Conservation (phyloP, 176 grass and related monocot genomes). For the Tillandsia leiboldiana region DNA sequence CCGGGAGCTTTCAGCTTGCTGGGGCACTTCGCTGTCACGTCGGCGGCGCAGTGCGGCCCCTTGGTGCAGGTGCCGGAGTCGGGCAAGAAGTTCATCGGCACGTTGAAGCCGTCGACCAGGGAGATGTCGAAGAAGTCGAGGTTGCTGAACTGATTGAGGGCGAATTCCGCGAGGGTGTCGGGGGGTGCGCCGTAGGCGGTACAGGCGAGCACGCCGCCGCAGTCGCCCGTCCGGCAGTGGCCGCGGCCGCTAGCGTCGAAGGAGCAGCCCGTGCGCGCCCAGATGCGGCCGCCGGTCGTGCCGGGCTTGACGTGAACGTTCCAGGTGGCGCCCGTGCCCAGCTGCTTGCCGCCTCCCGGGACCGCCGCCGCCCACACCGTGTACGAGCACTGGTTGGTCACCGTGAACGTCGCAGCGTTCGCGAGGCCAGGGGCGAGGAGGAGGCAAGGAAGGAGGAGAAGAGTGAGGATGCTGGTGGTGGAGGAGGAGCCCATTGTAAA, state of each 20-base stretch:
- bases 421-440: background rate
- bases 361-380: conserved; percentile 38
- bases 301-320: background rate
- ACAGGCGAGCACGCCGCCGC: conserved; percentile 36
- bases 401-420: conserved; percentile 35
- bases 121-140: conserved; percentile 56
- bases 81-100: conserved; percentile 40
- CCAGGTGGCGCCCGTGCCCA: conserved; percentile 34
- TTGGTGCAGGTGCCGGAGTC: conserved; percentile 13
- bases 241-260: conserved; percentile 39
- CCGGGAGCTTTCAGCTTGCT: conserved; percentile 21
- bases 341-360: conserved; percentile 28
- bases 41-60: conserved; percentile 2
- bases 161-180: conserved; percentile 38
- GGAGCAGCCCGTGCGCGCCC: conserved; percentile 48
- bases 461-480: background rate
- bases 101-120: conserved; percentile 56
- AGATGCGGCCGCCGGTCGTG: conserved; percentile 28
- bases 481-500: no score
- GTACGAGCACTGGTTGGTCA: conserved; percentile 37
- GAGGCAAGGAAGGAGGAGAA: conserved; percentile 6
- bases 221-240: conserved; percentile 41
- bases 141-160: conserved; percentile 13
- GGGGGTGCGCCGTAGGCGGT: conserved; percentile 19
- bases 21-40: conserved; percentile 31